Percentiles rank a stretch among this genome's conserved stretches.
Conservation (phyloP, 371 early-diverging fungal species). For the Capillidium rhysosporum region DNA sequence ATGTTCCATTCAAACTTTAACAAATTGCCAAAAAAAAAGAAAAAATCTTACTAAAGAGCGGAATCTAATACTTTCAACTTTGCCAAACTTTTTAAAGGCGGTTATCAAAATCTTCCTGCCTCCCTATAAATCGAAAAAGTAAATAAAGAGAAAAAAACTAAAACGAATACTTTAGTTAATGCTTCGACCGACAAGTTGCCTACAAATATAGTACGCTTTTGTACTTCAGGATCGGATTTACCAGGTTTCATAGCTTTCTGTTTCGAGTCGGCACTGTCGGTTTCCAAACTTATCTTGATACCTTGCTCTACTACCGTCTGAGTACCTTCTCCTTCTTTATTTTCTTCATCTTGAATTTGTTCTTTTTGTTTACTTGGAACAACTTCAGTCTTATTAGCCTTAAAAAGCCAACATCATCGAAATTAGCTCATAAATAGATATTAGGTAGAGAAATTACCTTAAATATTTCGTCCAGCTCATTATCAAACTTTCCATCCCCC, state of each 20-base stretch:
- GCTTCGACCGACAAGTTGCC: constrained; percentile 54
- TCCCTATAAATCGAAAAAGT: constrained; percentile 13
- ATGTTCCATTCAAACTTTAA: constrained; percentile 9
- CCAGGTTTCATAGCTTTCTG: not conserved
- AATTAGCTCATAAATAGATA: not conserved
- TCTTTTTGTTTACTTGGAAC: not conserved
- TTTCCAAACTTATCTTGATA: not conserved
- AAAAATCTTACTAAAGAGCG: constrained; percentile 43
- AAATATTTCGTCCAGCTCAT: constrained; percentile 1
- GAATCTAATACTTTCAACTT: constrained; percentile 70
- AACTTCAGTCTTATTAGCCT: not conserved
- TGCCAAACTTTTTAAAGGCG: constrained; percentile 46
- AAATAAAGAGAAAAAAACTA: not conserved
- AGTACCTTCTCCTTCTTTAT: not conserved
- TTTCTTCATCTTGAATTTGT: not conserved
- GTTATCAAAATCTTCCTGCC: constrained; percentile 33
- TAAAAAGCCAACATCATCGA: not conserved
- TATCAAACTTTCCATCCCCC: not conserved
- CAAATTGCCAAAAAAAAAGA: constrained; percentile 3
- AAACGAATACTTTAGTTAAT: constrained; percentile 26
- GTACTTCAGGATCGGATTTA: constrained; percentile 26
- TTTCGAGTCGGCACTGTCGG: not conserved
- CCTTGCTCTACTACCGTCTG: not conserved
- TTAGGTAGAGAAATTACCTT: not conserved
- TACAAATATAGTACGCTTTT: constrained; percentile 49